Evolutionary conservation across 352 stramenopile genomes (phyloP), one percentile per base, ranked within the genome.

Genomic region (Pythium brachiatum): DNA sequence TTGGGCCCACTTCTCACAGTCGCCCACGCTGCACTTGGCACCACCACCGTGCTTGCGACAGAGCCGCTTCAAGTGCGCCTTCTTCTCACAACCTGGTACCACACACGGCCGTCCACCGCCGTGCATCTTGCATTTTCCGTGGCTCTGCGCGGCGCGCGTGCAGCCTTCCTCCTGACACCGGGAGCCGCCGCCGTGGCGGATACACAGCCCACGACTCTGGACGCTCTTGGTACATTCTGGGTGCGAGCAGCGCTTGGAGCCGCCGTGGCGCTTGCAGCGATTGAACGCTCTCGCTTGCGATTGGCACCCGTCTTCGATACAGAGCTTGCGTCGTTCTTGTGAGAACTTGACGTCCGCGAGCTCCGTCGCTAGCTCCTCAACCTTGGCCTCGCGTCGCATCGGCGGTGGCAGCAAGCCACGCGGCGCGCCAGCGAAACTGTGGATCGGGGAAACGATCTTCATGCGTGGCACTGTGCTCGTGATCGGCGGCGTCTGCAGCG

Each of bases 1-100:
- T 59, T 95, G 86, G 4, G 84, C 83, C 86, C 86, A 95, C 66
- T 95, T 95, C 7, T 92, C 77, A 29, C 86, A 95, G 6, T 71
- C 80, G 8, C 60, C 8, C 3, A 88, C 46, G 48, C 66, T 79
- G 66, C 86, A 95, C 63, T 94, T 94, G 47, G 80, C 74, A 29
- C 86, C 86, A 3, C 86, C 86, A 44, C 86, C 86, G 69, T 95
- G 86, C 65, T 90, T 86, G 27, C 86, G 86, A 39, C 86, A 95
- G 32, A 95, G 60, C 11, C 83, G 75, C 62, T 93, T 92, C 29
- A 95, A 47, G 50, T 92, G 83, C 20, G 83, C 83, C 62, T 90
- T 92, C 78, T 92, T 92, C 60, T 90, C 83, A 38, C 83, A 92
- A 6, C 78, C 81, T n/a, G 53, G 59, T 5, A 92, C 76, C 20